Conservation (phyloP, 805 yeast genomes). For the Soucietia sequanensis region DNA sequence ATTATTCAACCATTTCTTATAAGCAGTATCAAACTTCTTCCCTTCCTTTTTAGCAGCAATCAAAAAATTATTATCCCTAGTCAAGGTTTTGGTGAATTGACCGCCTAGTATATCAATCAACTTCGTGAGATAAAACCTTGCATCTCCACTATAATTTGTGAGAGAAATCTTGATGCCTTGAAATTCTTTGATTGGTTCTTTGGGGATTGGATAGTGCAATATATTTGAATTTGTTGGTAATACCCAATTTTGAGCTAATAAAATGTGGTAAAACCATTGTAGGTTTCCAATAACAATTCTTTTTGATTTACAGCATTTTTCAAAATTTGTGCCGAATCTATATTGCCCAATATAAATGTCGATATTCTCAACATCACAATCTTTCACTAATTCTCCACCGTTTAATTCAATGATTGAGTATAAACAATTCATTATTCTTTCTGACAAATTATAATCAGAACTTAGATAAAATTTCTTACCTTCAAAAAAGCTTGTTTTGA, state of each 20-base stretch:
- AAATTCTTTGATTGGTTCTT: slow-evolving; percentile 52
- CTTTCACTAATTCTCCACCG: slow-evolving; percentile 51
- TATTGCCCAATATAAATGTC: slow-evolving; percentile 60
- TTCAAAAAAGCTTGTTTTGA: slow-evolving; percentile 28
- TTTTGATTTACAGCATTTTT: slow-evolving; percentile 39
- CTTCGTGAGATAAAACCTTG: slow-evolving; percentile 66
- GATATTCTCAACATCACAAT: slow-evolving; percentile 14
- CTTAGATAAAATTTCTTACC: slow-evolving; percentile 51
- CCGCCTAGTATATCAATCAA: slow-evolving; percentile 75
- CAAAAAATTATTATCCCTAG: slow-evolving; percentile 66
- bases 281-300: slow-evolving; percentile 59
- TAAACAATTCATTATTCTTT: slow-evolving; percentile 38
- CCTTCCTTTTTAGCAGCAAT: slow-evolving; percentile 70
- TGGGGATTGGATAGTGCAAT: slow-evolving; percentile 69
- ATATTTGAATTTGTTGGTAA: slow-evolving; percentile 53
- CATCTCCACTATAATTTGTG: slow-evolving; percentile 84
- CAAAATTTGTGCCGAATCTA: slow-evolving; percentile 57
- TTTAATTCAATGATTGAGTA: slow-evolving; percentile 43
- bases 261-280: slow-evolving; percentile 72
- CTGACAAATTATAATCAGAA: slow-evolving; percentile 55
- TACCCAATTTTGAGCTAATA: slow-evolving; percentile 53
- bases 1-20: slow-evolving; percentile 51
- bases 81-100: slow-evolving; percentile 62
- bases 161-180: slow-evolving; percentile 57
- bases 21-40: slow-evolving; percentile 71